phyloP scores from a whole-genome alignment of 1,284 basidiomycete species.

The Puccinia coronata region DNA sequence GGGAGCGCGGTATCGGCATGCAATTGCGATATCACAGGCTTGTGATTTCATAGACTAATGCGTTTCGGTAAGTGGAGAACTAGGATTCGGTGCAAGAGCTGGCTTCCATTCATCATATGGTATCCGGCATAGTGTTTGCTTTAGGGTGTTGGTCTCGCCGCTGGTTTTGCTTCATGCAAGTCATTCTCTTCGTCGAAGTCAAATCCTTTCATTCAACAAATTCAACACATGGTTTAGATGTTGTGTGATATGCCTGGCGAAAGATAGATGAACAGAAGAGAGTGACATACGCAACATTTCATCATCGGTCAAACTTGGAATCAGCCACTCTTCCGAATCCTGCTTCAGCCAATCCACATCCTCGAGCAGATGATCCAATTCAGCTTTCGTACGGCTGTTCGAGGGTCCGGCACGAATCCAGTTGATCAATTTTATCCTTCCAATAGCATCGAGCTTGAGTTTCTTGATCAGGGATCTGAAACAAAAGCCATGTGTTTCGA shows the following conservation, averaged over 20 bases:
- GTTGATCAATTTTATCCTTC: constrained; percentile 43
- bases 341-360: constrained; percentile 4
- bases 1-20: too few species aligned
- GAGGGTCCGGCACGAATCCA: constrained; percentile 36
- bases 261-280: background rate
- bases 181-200: constrained; percentile 6
- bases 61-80: too few species aligned
- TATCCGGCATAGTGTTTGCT: too few species aligned
- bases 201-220: background rate
- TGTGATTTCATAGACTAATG: too few species aligned
- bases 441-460: constrained; percentile 13
- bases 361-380: constrained; percentile 11
- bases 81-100: too few species aligned
- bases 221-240: background rate
- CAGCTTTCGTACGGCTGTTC: constrained; percentile 14
- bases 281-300: constrained; percentile 37
- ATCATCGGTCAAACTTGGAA: constrained; percentile 26
- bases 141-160: background rate
- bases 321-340: constrained; percentile 37
- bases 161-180: background rate
- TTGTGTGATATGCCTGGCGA: background rate
- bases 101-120: too few species aligned
- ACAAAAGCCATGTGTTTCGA: constrained; percentile 33
- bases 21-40: too few species aligned
- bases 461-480: constrained; percentile 28